Evolutionary conservation across 2,329 filamentous ascomycete genomes (phyloP).

Genomic region (Alternaria sp.): DNA sequence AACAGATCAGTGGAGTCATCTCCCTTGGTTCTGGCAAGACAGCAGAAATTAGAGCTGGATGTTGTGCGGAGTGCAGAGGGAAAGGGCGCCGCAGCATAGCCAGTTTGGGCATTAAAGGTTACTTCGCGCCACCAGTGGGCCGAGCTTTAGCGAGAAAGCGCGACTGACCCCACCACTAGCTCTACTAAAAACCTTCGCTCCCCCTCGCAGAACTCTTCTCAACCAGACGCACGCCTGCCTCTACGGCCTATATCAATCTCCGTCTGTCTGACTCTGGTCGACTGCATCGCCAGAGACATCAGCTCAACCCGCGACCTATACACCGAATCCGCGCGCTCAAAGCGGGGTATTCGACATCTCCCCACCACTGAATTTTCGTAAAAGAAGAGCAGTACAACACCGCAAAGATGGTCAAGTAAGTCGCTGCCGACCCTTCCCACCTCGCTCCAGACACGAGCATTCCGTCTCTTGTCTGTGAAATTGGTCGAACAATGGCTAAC

Average conservation of each 20-base stretch:
- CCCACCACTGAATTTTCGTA: slow-evolving; percentile 48
- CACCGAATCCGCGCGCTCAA: slow-evolving; percentile 34
- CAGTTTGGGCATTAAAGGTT: slow-evolving; percentile 14
- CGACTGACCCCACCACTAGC: slow-evolving; percentile 27
- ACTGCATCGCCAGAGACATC: slow-evolving; percentile 45
- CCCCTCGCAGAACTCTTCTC: slow-evolving; percentile 25
- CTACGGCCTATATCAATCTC: slow-evolving; percentile 32
- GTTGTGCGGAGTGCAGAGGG: neutral
- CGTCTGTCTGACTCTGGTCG: slow-evolving; percentile 43
- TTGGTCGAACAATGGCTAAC: slow-evolving; percentile 57
- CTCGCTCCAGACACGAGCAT: neutral
- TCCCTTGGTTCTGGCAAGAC: neutral
- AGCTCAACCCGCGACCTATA: slow-evolving; percentile 31
- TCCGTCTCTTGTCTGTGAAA: neutral
- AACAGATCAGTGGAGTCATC: neutral
- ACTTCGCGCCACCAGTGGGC: slow-evolving; percentile 26
- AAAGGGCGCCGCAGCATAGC: slow-evolving; percentile 25
- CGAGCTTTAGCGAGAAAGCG: slow-evolving; percentile 26
- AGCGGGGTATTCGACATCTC: slow-evolving; percentile 49
- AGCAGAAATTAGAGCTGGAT: neutral
- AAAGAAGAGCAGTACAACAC: slow-evolving; percentile 63
- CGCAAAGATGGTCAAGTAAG: slow-evolving; percentile 99
- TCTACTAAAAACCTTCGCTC: slow-evolving; percentile 27
- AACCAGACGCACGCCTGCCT: slow-evolving; percentile 31
- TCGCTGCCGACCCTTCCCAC: slow-evolving; percentile 47